Base-by-base conservation (phyloP, 768 basidiomycete genomes). In the Hysterangium stoloniferum region DNA sequence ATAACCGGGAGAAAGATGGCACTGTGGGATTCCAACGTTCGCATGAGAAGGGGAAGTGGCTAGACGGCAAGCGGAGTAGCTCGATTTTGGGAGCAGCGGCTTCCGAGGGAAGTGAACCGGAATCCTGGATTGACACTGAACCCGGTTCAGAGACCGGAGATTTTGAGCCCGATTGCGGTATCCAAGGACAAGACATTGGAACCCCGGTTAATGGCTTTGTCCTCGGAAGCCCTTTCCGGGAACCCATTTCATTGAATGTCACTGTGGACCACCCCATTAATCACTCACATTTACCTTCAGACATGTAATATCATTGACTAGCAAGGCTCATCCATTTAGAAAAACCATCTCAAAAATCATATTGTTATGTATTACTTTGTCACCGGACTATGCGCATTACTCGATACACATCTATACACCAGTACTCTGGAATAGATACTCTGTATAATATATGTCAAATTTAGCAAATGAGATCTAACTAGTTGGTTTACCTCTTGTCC, bases 401-500 rank as follows among this genome's bases (percentile, higher is more conserved):
- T 11, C 3, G 12, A 13, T 45, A 27, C 28, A 31, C 33, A 5
- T 8, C 31, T 51, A 51, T n/a, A 51, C 49, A n/a, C 49, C 49
- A 7, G 49, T 51, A 12, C 19, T 29, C 12, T 31, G 7, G n/a
- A 32, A 19, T 13, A 51, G 38, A 24, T 41, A 51, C 24, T 51
- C 49, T 51, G 36, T 32, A 37, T n/a, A 17, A 20, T 7, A 17
- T 28, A 2, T 48, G 4, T 19, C 22, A n/a, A n/a, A n/a, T n/a
- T n/a, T 8, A 42, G 25, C 25, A 17, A 6, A 31, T 29, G 29
- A 2, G 3, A n/a, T 29, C 15, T 25, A 24, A 45, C 28, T 20
- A 8, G 15, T 8, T 27, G n/a, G 19, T 40, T 27, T 34, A 57
- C 56, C 66, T 70, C 88, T 68, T 0, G 83, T 88, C 24, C 93